A percentile compares a stretch with the other conserved stretches of the same genome.
These are phyloP conservation scores for Candida maltosa DNA, from an alignment of 805 yeast species.

Conservation along the genomic window DNA sequence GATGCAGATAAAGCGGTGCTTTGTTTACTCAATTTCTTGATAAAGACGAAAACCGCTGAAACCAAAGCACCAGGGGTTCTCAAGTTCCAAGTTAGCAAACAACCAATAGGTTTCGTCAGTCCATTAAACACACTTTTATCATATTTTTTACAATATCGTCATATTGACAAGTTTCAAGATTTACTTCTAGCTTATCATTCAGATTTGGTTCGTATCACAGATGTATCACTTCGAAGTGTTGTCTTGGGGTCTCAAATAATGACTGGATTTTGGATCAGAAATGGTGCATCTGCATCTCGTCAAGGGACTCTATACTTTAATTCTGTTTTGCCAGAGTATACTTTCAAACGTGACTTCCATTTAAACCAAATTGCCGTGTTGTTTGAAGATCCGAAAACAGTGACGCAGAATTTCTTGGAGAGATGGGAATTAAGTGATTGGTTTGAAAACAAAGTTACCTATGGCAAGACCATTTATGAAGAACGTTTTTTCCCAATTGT, in stretches of 20 bases:
- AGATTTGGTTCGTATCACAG: constrained; percentile 40
- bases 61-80: constrained; percentile 28
- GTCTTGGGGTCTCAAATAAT: constrained; percentile 62
- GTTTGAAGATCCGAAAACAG: constrained; percentile 32
- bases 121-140: constrained; percentile 61
- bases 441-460: constrained; percentile 35
- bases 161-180: constrained; percentile 17
- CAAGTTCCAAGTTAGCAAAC: constrained; percentile 42
- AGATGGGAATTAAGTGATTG: constrained; percentile 59
- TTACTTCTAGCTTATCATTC: constrained; percentile 25
- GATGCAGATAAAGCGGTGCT: constrained; percentile 26
- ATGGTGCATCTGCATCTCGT: constrained; percentile 54
- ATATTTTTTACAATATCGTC: constrained; percentile 29
- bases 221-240: constrained; percentile 55
- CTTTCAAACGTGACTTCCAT: constrained; percentile 43
- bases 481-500: constrained; percentile 45
- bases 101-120: constrained; percentile 53
- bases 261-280: constrained; percentile 71
- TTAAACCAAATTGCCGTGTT: constrained; percentile 43
- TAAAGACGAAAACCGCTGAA: constrained; percentile 16
- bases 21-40: constrained; percentile 21
- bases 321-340: constrained; percentile 36
- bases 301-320: constrained; percentile 50
- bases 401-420: constrained; percentile 38
- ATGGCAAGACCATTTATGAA: constrained; percentile 41